Conservation (phyloP, 2,329 filamentous ascomycete species). For the Chaetomiaceae sp. region DNA sequence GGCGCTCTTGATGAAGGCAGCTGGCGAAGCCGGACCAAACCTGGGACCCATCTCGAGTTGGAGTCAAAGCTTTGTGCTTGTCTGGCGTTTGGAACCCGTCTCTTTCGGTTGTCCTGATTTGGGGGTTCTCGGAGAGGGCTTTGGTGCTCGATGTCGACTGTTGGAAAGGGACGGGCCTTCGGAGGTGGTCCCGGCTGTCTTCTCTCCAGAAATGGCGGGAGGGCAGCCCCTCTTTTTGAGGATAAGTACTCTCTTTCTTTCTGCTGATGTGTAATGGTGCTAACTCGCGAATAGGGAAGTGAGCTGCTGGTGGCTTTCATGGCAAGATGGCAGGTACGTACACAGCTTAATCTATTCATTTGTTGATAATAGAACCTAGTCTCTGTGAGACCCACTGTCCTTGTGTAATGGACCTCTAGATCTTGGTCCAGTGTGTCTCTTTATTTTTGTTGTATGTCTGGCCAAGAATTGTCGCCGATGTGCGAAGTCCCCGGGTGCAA, state of each 20-base stretch:
- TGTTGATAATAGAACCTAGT: too few species aligned
- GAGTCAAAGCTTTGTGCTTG: constrained; percentile 92
- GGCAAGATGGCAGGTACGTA: too few species aligned
- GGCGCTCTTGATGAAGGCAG: constrained; percentile 22
- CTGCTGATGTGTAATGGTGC: constrained; percentile 15
- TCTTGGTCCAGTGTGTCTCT: too few species aligned
- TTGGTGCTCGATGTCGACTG: constrained; percentile 26
- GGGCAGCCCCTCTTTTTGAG: constrained; percentile 44
- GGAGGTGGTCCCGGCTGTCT: constrained; percentile 45
- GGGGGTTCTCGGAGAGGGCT: constrained; percentile 18
- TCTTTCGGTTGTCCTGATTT: constrained; percentile 8
- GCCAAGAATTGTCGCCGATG: too few species aligned
- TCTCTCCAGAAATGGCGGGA: constrained; percentile 47
- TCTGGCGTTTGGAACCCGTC: constrained; percentile 46
- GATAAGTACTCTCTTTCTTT: constrained; percentile 43
- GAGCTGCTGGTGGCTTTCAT: too few species aligned
- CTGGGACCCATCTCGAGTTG: constrained; percentile 87
- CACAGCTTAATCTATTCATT: too few species aligned
- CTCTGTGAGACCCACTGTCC: too few species aligned
- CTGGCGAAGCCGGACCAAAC: constrained; percentile 29
- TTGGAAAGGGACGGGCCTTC: constrained; percentile 37
- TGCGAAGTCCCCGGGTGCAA: too few species aligned
- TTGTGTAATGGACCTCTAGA: too few species aligned
- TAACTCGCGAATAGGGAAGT: constrained; percentile 26
- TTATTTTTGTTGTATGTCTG: too few species aligned